phyloP scores from a whole-genome alignment of 2,329 filamentous ascomycete genomes.

The Catunica adiposa region DNA sequence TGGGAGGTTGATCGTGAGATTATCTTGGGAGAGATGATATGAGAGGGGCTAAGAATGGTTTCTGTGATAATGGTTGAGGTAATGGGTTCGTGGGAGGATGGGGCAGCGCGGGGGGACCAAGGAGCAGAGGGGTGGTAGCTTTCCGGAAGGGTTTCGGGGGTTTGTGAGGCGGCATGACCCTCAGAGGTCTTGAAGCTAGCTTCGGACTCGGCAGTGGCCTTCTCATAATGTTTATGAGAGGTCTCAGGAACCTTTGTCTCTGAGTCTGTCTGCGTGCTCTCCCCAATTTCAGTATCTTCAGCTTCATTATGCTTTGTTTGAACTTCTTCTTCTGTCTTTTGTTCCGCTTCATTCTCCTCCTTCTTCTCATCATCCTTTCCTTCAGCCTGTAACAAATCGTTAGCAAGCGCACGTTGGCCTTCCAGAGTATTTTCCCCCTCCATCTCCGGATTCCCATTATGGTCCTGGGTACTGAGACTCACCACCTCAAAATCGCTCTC shows the following conservation, averaged over 20 bases:
- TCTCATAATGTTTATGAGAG: neutral
- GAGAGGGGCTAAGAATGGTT: neutral
- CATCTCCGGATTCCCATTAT: neutral
- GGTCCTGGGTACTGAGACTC: neutral
- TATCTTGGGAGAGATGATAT: neutral
- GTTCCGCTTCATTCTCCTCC: no score
- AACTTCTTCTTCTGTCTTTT: neutral
- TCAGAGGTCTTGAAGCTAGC: neutral
- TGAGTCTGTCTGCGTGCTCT: neutral
- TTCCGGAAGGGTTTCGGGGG: neutral
- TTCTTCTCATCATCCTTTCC: neutral
- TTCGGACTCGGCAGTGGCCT: neutral
- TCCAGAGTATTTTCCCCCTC: neutral
- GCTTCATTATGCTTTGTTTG: neutral
- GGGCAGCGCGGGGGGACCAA: neutral
- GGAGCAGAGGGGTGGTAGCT: neutral
- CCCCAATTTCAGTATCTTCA: neutral
- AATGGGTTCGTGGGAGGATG: neutral
- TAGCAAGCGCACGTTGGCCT: neutral
- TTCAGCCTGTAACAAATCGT: neutral
- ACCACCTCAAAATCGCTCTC: slow-evolving; percentile 14
- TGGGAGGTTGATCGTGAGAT: neutral
- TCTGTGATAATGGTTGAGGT: neutral
- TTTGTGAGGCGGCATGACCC: neutral
- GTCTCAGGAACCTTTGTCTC: neutral